A percentile compares a stretch with the other conserved stretches of the same genome.
These are phyloP conservation scores for Ophiostoma populinum DNA, from an alignment of 2,329 filamentous ascomycete genomes.

Conservation along the genomic window DNA sequence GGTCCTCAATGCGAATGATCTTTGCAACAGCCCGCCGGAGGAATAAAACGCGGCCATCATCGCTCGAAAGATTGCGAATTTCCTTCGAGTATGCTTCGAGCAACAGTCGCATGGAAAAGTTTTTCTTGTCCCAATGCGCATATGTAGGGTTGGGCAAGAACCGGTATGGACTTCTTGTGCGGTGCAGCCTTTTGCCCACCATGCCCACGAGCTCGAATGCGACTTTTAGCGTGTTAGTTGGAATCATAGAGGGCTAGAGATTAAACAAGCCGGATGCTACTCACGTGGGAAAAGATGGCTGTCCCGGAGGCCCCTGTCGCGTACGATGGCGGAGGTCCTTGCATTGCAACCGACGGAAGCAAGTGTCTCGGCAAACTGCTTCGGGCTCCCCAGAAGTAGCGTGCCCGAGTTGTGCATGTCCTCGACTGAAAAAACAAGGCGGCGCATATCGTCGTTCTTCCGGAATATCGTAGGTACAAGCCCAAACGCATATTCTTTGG, in stretches of 20 bases:
- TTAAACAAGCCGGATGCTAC: constrained; percentile 5
- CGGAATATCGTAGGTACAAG: constrained; percentile 36
- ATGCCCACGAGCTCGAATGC: constrained; percentile 43
- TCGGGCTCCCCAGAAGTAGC: constrained; percentile 29
- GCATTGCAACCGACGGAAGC: constrained; percentile 36
- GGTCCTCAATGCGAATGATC: too few relatives aligned
- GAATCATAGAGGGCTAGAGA: too few relatives aligned
- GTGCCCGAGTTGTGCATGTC: constrained; percentile 24
- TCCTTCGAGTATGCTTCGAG: not conserved
- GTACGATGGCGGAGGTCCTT: constrained; percentile 29
- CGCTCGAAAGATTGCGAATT: not conserved
- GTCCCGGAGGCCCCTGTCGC: constrained; percentile 21
- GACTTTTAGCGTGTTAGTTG: constrained; percentile 21
- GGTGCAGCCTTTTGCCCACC: constrained; percentile 32
- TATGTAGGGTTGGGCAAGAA: constrained; percentile 39
- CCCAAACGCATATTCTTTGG: constrained; percentile 39
- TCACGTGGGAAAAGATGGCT: constrained; percentile 33
- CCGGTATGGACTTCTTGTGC: constrained; percentile 31
- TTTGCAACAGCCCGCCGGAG: too few relatives aligned
- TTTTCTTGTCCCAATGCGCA: constrained; percentile 34
- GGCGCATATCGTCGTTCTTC: constrained; percentile 20
- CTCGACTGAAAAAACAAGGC: constrained; percentile 22
- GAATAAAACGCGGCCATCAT: too few relatives aligned
- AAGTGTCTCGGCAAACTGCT: constrained; percentile 34
- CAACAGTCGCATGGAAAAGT: constrained; percentile 26